Evolutionary conservation across 176 grass and related monocot species (phyloP).

Genomic region (Areca catechu): DNA sequence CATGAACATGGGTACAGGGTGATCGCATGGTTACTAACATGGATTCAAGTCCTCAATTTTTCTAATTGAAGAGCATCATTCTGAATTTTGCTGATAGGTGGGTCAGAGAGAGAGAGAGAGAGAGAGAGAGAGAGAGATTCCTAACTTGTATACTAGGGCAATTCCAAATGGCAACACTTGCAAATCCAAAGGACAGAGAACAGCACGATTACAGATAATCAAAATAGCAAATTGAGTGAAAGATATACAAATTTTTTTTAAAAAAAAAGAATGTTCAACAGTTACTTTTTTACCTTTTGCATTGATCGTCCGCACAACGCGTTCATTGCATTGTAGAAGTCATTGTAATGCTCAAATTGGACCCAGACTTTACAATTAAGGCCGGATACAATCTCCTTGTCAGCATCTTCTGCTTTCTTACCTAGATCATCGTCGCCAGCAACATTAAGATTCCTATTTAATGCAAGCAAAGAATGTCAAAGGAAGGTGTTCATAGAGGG

Average conservation of each 20-base stretch:
- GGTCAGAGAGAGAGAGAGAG: no score
- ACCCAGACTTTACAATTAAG: constrained; percentile 92
- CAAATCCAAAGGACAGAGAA: no score
- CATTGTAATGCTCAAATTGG: constrained; percentile 71
- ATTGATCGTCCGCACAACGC: constrained; percentile 67
- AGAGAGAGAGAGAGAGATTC: no score
- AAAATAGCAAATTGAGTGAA: constrained; percentile 12
- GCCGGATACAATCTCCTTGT: constrained; percentile 55
- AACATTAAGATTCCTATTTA: constrained; percentile 65
- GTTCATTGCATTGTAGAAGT: constrained; percentile 83
- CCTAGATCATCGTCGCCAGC: constrained; percentile 45
- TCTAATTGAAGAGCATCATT: no score
- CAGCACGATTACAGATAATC: no score
- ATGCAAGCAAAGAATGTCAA: constrained; percentile 25
- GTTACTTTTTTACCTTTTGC: constrained; percentile 45
- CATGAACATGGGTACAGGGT: no score
- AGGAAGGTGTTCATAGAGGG: neutral
- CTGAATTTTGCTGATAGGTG: no score
- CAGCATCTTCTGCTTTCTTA: constrained; percentile 27
- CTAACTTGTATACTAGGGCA: no score
- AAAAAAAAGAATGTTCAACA: neutral
- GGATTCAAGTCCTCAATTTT: no score
- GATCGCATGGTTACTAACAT: no score
- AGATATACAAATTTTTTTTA: neutral
- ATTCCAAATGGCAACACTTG: no score